Conservation (phyloP, 2,329 filamentous ascomycete genomes). For the Aspergillus ruber region DNA sequence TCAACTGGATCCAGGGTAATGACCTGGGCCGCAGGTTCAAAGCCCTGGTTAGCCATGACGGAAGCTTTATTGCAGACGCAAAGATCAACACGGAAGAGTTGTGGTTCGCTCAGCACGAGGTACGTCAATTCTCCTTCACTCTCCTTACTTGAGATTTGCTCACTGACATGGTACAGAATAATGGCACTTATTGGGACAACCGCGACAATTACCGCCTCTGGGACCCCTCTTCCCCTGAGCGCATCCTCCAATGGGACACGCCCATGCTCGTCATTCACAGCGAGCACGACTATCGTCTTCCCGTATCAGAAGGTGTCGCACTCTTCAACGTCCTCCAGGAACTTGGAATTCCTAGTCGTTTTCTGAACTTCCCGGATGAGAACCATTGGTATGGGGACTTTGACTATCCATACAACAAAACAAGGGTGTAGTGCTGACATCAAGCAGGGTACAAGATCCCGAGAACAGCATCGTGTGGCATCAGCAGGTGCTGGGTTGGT, state of each 20-base stretch:
- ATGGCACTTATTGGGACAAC: conserved; percentile 47
- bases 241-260: conserved; percentile 65
- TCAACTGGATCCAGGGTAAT: conserved; percentile 85
- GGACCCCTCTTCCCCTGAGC: conserved; percentile 55
- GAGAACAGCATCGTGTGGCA: conserved; percentile 92
- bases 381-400: conserved; percentile 46
- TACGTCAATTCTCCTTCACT: conserved; percentile 14
- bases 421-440: not conserved
- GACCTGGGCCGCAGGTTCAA: conserved; percentile 76
- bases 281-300: conserved; percentile 77
- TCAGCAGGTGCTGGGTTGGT: conserved; percentile 69
- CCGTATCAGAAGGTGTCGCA: conserved; percentile 70
- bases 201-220: conserved; percentile 60
- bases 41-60: conserved; percentile 82
- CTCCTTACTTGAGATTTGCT: too few species aligned
- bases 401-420: not conserved
- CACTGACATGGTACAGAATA: conserved; percentile 11
- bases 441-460: conserved; percentile 65
- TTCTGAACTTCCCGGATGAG: conserved; percentile 73
- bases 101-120: conserved; percentile 47
- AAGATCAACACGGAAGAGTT: conserved; percentile 47
- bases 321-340: conserved; percentile 77
- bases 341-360: conserved; percentile 64
- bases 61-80: conserved; percentile 62
- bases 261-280: conserved; percentile 81